These are phyloP conservation scores for Globisporangium megalacanthum DNA, from an alignment of 352 stramenopile species.

Conservation along the genomic window DNA sequence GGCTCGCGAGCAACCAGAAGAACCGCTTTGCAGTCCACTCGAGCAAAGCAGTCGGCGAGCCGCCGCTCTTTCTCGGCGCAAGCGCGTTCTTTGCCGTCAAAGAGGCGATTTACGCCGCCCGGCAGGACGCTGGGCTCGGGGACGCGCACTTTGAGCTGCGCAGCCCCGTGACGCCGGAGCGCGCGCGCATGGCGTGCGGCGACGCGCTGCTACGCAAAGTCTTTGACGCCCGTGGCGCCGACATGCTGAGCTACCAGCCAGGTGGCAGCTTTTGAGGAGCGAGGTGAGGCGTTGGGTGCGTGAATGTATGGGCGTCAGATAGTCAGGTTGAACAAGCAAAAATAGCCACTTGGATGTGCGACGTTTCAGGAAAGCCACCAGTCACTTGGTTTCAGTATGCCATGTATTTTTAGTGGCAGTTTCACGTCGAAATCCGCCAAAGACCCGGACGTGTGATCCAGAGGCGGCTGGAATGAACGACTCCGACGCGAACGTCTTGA, in stretches of 20 bases:
- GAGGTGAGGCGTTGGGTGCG: neutral
- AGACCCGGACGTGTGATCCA: neutral
- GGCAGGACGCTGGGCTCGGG: constrained; percentile 45
- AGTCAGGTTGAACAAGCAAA: neutral
- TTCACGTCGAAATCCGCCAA: neutral
- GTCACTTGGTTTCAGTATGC: neutral
- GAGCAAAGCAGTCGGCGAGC: constrained; percentile 95
- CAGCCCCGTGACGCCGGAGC: constrained; percentile 76
- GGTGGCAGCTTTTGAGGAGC: constrained; percentile 50
- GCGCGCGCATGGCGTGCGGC: constrained; percentile 78
- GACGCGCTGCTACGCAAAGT: constrained; percentile 67
- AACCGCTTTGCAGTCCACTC: constrained; percentile 95
- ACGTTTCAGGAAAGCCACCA: neutral
- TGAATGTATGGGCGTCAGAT: neutral
- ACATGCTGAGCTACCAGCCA: constrained; percentile 58
- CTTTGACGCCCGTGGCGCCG: constrained; percentile 48
- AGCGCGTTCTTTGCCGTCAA: constrained; percentile 96
- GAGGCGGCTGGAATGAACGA: neutral
- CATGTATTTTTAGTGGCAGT: neutral
- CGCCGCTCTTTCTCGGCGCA: constrained; percentile 92
- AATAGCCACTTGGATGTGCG: neutral
- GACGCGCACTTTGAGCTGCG: constrained; percentile 68
- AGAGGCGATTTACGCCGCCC: constrained; percentile 88
- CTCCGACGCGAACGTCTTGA: too few relatives aligned
- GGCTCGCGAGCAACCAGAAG: constrained; percentile 88